Evolutionary conservation across 257 asterid genomes (phyloP).

Genomic region (Solanum bulbocastanum): DNA sequence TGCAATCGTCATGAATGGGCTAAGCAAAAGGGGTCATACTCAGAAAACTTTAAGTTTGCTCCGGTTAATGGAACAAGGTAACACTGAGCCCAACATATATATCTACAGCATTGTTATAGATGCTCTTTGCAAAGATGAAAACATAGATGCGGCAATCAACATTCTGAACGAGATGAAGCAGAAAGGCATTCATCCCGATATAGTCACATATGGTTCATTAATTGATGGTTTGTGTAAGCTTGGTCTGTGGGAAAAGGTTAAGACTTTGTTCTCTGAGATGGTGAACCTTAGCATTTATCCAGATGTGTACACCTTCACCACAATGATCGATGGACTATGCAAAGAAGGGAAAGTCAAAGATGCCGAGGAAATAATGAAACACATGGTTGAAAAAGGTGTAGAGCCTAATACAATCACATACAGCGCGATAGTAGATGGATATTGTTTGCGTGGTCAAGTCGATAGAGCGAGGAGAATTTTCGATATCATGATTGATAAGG

Average conservation of each 20-base stretch:
- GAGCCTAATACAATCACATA: neutral
- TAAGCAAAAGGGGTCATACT: slow-evolving; percentile 22
- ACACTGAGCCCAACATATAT: neutral
- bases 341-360: neutral
- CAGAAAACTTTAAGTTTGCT: neutral
- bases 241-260: neutral
- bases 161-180: slow-evolving; percentile 4
- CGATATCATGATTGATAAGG: neutral
- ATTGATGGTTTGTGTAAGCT: neutral
- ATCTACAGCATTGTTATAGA: neutral
- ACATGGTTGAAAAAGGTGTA: neutral
- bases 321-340: neutral
- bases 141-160: slow-evolving; percentile 3
- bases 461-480: neutral
- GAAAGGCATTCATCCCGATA: neutral
- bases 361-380: neutral
- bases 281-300: neutral
- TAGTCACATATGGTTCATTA: neutral
- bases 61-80: neutral
- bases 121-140: slow-evolving; percentile 9
- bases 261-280: neutral
- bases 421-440: neutral
- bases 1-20: slow-evolving; percentile 5
- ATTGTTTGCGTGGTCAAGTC: neutral
- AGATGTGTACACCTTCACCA: neutral